Conservation (phyloP, 495 filamentous ascomycete genomes). For the Daldinia caldariorum region DNA sequence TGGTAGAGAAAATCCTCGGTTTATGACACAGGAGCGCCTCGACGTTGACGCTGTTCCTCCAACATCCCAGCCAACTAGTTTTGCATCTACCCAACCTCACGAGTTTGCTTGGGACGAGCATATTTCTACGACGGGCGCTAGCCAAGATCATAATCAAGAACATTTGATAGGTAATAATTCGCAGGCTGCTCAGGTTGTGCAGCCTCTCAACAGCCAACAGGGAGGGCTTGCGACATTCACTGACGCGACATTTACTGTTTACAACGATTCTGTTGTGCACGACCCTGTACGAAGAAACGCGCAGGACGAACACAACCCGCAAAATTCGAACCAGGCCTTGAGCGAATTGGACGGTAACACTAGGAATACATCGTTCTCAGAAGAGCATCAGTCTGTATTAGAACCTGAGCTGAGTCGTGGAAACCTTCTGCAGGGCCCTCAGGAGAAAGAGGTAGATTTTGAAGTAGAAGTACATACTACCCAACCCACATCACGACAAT, state of each 20-base stretch:
- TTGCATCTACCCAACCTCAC: conserved; percentile 14
- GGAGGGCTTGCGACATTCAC: conserved; percentile 37
- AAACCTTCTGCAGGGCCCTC: conserved; percentile 15
- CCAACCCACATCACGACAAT: conserved; percentile 9
- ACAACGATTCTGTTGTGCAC: conserved; percentile 35
- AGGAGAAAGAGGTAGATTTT: background rate
- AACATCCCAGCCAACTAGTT: conserved; percentile 14
- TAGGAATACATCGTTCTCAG: conserved; percentile 30
- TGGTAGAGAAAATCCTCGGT: conserved; percentile 16
- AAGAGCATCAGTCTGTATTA: conserved; percentile 22
- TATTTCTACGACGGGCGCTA: conserved; percentile 17
- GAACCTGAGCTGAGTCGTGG: conserved; percentile 10
- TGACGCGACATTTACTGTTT: conserved; percentile 33
- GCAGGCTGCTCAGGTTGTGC: conserved; percentile 48
- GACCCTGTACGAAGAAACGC: conserved; percentile 31
- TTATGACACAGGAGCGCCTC: conserved; percentile 43
- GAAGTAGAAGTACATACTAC: background rate
- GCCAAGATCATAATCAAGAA: conserved; percentile 12
- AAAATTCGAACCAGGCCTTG: conserved; percentile 34
- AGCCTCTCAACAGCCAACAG: conserved; percentile 37
- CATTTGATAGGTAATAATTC: conserved; percentile 10
- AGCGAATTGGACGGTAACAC: conserved; percentile 39
- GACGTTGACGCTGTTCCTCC: conserved; percentile 15
- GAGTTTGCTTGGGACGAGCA: conserved; percentile 8
- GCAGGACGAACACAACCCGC: conserved; percentile 7